Conservation (phyloP, 306 rosid genomes). For the Vicia villosa region DNA sequence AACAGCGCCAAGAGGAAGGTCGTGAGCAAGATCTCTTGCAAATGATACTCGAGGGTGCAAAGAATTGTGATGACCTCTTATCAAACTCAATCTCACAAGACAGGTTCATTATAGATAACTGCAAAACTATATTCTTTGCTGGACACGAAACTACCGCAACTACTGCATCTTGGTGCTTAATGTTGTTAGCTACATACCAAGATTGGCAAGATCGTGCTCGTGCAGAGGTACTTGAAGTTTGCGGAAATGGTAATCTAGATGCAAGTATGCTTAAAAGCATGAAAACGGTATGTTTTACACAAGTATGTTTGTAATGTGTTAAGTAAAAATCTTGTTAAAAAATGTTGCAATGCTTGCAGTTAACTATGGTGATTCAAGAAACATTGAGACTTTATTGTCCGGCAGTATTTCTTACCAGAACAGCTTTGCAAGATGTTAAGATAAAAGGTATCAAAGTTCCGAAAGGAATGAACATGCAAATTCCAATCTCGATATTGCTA, state of each 20-base stretch:
- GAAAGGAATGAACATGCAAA: slow-evolving; percentile 59
- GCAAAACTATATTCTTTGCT: slow-evolving; percentile 52
- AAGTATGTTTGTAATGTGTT: too few species aligned
- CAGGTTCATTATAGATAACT: slow-evolving; percentile 53
- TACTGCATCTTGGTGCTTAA: slow-evolving; percentile 49
- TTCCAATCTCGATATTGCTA: slow-evolving; percentile 54
- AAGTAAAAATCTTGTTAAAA: too few species aligned
- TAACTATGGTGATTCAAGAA: slow-evolving; percentile 80
- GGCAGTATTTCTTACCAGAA: slow-evolving; percentile 38
- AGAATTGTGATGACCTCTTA: slow-evolving; percentile 28
- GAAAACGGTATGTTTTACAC: slow-evolving; percentile 35
- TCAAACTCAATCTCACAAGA: slow-evolving; percentile 30
- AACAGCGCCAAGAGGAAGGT: slow-evolving; percentile 39
- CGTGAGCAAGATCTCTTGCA: slow-evolving; percentile 64
- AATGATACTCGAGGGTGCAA: slow-evolving; percentile 65
- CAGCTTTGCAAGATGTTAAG: slow-evolving; percentile 46
- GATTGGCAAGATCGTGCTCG: slow-evolving; percentile 52
- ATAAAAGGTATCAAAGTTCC: slow-evolving; percentile 55
- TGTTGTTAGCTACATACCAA: slow-evolving; percentile 47
- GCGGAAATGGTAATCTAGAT: slow-evolving; percentile 35
- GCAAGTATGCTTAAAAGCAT: slow-evolving; percentile 41
- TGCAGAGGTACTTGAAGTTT: slow-evolving; percentile 46
- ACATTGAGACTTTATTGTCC: slow-evolving; percentile 67
- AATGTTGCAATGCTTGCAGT: slow-evolving; percentile 34
- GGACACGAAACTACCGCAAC: slow-evolving; percentile 52